Conservation (phyloP, 306 rosid genomes). For the Glycyrrhiza uralensis region DNA sequence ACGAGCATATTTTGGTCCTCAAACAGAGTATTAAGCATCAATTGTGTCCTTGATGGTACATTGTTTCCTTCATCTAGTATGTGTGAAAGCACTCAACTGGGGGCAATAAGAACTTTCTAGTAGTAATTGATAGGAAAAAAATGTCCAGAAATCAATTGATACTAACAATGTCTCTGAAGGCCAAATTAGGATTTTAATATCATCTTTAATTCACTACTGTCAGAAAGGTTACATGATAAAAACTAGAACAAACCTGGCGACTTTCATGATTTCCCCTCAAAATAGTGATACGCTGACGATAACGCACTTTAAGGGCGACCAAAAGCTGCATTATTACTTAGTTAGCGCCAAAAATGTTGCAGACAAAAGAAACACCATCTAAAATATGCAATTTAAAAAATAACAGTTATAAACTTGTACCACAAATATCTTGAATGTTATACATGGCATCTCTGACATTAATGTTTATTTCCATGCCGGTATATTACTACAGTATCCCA, state of each 20-base stretch:
- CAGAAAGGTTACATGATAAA: background rate
- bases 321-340: slow-evolving; percentile 60
- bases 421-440: slow-evolving; percentile 10
- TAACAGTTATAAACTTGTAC: background rate
- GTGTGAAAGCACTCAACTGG: background rate
- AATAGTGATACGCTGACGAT: slow-evolving; percentile 86
- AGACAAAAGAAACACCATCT: background rate
- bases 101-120: background rate
- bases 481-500: background rate
- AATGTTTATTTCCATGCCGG: background rate
- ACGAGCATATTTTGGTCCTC: slow-evolving; percentile 2
- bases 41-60: background rate
- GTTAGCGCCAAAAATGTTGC: slow-evolving; percentile 11
- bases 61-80: background rate
- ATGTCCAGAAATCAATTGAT: background rate
- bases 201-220: background rate
- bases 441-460: background rate
- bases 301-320: slow-evolving; percentile 95
- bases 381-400: background rate
- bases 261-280: slow-evolving; percentile 98
- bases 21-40: background rate
- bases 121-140: background rate
- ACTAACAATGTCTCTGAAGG: background rate
- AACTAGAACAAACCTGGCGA: slow-evolving; percentile 71
- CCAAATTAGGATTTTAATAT: background rate